Base-by-base conservation (phyloP, 306 rosid species). In the Prunus mume region DNA sequence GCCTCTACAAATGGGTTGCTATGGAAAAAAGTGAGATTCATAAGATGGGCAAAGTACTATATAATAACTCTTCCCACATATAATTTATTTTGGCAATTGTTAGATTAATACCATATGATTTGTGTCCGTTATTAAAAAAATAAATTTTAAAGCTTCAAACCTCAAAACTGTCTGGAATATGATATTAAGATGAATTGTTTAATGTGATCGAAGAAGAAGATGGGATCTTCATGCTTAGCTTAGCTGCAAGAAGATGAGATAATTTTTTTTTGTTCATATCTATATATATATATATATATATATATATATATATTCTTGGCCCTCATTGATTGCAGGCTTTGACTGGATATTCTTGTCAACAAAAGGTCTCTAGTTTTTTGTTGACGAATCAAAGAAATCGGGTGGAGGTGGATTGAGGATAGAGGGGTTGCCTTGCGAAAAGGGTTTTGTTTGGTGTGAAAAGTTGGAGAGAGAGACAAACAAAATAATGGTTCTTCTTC, bases 281-380 rank as follows among this genome's bases (percentile, higher is more conserved):
- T 2, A 25, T 25, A 25, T 25, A 25, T 25, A 25, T 25, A 25
- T 25, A 25, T 25, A 25, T 25, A 3, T 2, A 25, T 25, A 25
- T 25, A 25, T 25, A 25, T 25, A 25, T 25, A 25, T 25, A 25
- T 25, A 3, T 38, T 12, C n/a, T n/a, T 66, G 51, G 51, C 49
- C 1, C 68, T 22, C 6, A 64, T 80, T 69, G 81, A 83, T 88
- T 74, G 43, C 51, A 65, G 67, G 32, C 78, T 79, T 79, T 78
- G 90, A 83, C 79, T 43, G 45, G 14, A 75, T 41, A 82, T 77
- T 79, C 81, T 77, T 75, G 81, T 85, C 82, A 70, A 81, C 84
- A 51, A 55, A 63, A 30, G 3, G 20, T 18, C 24, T 34, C 77
- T 64, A 67, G 19, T 0, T 69, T 63, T 74, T 56, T 5, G 49